Evolutionary conservation across 768 basidiomycete species (phyloP), one percentile per base, ranked within the genome.

Genomic region (Leccinum fibrillosum): DNA sequence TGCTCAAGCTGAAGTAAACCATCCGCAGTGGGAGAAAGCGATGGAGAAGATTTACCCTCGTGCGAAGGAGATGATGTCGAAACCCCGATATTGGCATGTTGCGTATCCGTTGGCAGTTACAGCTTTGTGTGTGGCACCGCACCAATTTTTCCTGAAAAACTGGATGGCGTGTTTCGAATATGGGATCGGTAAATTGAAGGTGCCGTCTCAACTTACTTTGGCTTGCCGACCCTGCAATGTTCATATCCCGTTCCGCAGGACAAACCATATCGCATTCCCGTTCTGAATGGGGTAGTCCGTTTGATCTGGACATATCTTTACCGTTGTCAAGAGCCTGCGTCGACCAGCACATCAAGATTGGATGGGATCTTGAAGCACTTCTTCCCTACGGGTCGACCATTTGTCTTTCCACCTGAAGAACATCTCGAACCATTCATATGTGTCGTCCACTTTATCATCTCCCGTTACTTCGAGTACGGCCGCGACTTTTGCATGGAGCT

Each of bases 251-350:
- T 52, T 45, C 17, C 17, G n/a, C 57, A 96, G 93, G 94, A 97
- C 64, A 90, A 88, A 62, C 78, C 85, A 1, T 78, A 81, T 55
- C 84, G 93, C 12, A 76, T 82, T 0, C 79, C 84, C 2, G 81
- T 92, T 21, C 78, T 95, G 75, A 95, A 94, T 63, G 90, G 91
- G 12, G 82, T 90, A 56, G 69, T 93, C 61, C 86, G 95, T 9
- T 73, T 97, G 44, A 75, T 94, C 34, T 98, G 94, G 95, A 92
- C 94, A 2, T 98, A 97, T 71, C 78, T 97, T n/a, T 95, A 92
- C 68, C 88, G 95, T 15, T 95, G 93, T 67, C 86, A 89, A 62
- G 95, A 98, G 71, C 81, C 89, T 5, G 76, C 84, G 2, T 90
- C 94, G 0, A 88, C 90, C 3, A 86, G 85, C n/a, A 84, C 86